These are phyloP conservation scores for Microcyclospora pomicola DNA, from an alignment of 2,329 filamentous ascomycete genomes.

Conservation along the genomic window DNA sequence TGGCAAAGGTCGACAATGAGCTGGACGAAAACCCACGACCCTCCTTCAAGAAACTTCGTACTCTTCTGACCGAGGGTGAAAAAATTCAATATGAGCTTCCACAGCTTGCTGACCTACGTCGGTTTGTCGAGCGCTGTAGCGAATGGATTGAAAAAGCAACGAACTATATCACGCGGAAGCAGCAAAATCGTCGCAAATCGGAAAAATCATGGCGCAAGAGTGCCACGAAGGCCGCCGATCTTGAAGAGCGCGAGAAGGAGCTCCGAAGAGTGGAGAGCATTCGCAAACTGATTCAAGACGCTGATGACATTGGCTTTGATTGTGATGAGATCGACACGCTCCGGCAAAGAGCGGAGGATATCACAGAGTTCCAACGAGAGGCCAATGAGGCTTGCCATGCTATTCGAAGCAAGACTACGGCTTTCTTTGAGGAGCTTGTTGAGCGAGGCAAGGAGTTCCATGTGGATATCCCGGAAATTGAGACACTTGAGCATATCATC, in stretches of 20 bases:
- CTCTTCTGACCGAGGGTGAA: slow-evolving; percentile 81
- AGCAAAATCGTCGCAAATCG: slow-evolving; percentile 91
- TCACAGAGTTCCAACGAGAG: slow-evolving; percentile 69
- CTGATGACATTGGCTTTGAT: slow-evolving; percentile 80
- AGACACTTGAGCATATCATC: slow-evolving; percentile 63
- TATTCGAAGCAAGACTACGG: slow-evolving; percentile 47
- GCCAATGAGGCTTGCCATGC: slow-evolving; percentile 58
- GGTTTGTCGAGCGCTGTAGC: slow-evolving; percentile 91
- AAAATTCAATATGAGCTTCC: slow-evolving; percentile 84
- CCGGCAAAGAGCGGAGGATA: slow-evolving; percentile 70
- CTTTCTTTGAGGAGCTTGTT: slow-evolving; percentile 78
- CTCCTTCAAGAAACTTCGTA: slow-evolving; percentile 71
- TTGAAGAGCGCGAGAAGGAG: slow-evolving; percentile 72
- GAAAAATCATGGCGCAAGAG: slow-evolving; percentile 73
- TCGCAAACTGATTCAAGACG: slow-evolving; percentile 66
- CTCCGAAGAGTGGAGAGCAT: slow-evolving; percentile 82
- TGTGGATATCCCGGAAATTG: slow-evolving; percentile 79
- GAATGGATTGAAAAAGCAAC: slow-evolving; percentile 97
- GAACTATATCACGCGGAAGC: slow-evolving; percentile 91
- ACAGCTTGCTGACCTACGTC: slow-evolving; percentile 65
- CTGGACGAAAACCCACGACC: slow-evolving; percentile 75
- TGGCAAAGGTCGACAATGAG: slow-evolving; percentile 73
- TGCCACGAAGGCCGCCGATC: slow-evolving; percentile 52
- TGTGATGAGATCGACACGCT: slow-evolving; percentile 80
- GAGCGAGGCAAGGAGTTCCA: slow-evolving; percentile 82